phyloP scores from a whole-genome alignment of 1,284 basidiomycete genomes.

The Amylostereum chailletii region DNA sequence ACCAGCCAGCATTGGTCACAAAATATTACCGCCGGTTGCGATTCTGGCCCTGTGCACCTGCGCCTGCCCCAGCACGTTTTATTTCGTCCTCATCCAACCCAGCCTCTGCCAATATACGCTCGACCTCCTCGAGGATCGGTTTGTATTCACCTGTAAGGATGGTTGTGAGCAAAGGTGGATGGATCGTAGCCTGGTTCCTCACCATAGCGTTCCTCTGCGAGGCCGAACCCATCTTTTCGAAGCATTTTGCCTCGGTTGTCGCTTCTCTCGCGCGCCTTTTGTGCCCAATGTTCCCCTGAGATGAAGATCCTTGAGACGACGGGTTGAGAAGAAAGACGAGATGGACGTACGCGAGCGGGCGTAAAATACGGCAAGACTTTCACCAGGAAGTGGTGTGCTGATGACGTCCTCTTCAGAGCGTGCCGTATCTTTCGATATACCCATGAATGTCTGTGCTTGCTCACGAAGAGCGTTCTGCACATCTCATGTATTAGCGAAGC shows the following conservation, averaged over 20 bases:
- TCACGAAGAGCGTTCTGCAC: constrained; percentile 45
- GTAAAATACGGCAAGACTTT: constrained; percentile 82
- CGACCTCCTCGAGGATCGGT: constrained; percentile 74
- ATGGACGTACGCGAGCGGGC: constrained; percentile 56
- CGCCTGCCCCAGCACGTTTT: constrained; percentile 35
- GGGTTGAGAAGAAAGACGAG: neutral
- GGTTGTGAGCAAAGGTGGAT: neutral
- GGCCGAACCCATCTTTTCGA: constrained; percentile 69
- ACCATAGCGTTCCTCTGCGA: constrained; percentile 66
- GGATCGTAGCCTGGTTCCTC: constrained; percentile 10
- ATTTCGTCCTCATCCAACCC: constrained; percentile 85
- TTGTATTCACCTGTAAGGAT: constrained; percentile 53
- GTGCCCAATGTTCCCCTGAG: constrained; percentile 75
- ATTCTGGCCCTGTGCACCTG: constrained; percentile 30
- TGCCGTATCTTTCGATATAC: constrained; percentile 57
- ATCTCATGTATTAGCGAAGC: no score
- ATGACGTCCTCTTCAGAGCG: constrained; percentile 67
- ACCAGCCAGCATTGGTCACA: neutral
- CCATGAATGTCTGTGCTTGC: constrained; percentile 67
- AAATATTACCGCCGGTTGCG: constrained; percentile 41
- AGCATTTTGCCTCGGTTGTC: constrained; percentile 76
- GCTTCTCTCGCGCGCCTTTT: constrained; percentile 54
- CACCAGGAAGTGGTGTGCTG: constrained; percentile 84
- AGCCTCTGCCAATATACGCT: constrained; percentile 78
- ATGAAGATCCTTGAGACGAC: neutral